These are phyloP conservation scores for Neonectria sp. DNA, from an alignment of 2,329 filamentous ascomycete species.

Conservation along the genomic window DNA sequence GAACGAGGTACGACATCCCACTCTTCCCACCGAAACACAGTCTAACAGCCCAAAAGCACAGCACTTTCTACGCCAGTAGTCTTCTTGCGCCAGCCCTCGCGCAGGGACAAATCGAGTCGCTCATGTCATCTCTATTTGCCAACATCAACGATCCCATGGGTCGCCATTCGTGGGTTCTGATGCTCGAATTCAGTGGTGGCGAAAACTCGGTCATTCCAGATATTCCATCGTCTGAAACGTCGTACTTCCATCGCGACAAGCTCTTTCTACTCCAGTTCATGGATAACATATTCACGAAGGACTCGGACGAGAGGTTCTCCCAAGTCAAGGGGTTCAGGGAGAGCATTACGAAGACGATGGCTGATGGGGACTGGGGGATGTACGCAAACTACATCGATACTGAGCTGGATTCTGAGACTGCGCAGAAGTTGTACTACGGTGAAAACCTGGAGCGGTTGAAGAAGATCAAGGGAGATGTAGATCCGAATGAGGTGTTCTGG, in stretches of 20 bases:
- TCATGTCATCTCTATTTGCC: slow-evolving; percentile 34
- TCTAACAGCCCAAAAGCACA: slow-evolving; percentile 39
- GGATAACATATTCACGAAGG: slow-evolving; percentile 51
- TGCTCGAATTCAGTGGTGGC: slow-evolving; percentile 51
- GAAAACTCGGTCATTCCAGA: slow-evolving; percentile 54
- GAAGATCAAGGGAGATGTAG: slow-evolving; percentile 52
- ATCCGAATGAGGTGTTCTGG: slow-evolving; percentile 57
- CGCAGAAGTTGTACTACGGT: slow-evolving; percentile 55
- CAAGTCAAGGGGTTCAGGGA: slow-evolving; percentile 52
- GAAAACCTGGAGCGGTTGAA: slow-evolving; percentile 50
- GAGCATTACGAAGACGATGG: slow-evolving; percentile 48
- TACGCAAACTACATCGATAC: slow-evolving; percentile 61
- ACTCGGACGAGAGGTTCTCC: slow-evolving; percentile 52
- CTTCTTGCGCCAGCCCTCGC: slow-evolving; percentile 45
- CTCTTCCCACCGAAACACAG: fast-evolving
- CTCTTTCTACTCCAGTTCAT: slow-evolving; percentile 67
- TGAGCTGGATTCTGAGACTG: slow-evolving; percentile 49
- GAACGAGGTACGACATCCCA: slow-evolving; percentile 29
- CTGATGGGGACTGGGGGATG: slow-evolving; percentile 53
- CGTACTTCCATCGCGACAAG: slow-evolving; percentile 59
- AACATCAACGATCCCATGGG: slow-evolving; percentile 20
- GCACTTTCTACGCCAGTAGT: slow-evolving; percentile 50
- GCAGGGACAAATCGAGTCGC: slow-evolving; percentile 37
- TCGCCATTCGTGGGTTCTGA: slow-evolving; percentile 36
- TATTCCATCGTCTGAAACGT: slow-evolving; percentile 43